Conservation (phyloP, 768 basidiomycete genomes). For the Termitomyces sp. region DNA sequence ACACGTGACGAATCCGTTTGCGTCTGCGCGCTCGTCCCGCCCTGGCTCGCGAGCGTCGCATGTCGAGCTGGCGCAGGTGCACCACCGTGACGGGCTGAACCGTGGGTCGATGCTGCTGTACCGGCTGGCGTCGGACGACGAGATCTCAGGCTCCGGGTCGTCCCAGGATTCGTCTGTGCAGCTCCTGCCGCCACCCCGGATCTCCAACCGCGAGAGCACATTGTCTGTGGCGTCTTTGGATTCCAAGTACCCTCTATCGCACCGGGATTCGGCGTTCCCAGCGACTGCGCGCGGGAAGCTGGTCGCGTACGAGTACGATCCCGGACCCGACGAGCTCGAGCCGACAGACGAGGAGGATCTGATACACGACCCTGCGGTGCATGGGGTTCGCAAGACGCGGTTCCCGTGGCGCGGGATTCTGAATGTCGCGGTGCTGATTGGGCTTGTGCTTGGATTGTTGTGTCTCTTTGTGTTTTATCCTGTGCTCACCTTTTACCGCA, state of each 20-base stretch:
- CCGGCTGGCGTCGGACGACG: constrained; percentile 17
- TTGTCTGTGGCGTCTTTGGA: constrained; percentile 14
- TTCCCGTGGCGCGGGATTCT: constrained; percentile 44
- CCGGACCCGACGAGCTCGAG: constrained; percentile 46
- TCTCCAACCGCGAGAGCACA: background rate
- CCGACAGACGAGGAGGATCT: constrained; percentile 69
- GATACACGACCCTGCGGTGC: constrained; percentile 54
- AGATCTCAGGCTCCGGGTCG: constrained; percentile 1
- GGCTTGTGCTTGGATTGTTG: constrained; percentile 58
- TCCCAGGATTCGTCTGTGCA: background rate
- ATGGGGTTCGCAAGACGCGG: constrained; percentile 20
- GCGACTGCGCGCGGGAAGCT: constrained; percentile 29
- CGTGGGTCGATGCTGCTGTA: constrained; percentile 22
- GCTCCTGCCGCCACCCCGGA: background rate
- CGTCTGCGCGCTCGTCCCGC: constrained; percentile 6
- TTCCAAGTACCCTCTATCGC: constrained; percentile 12
- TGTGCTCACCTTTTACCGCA: constrained; percentile 44
- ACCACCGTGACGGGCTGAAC: background rate
- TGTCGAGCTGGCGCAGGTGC: background rate
- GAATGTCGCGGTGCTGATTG: constrained; percentile 65
- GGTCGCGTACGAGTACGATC: constrained; percentile 70
- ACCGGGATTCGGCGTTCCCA: constrained; percentile 16
- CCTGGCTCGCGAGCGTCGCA: constrained; percentile 10
- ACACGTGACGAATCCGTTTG: constrained; percentile 11
- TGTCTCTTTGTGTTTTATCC: constrained; percentile 82